These are phyloP conservation scores for Solanum lignicaule DNA, from an alignment of 257 asterid genomes.

Conservation along the genomic window DNA sequence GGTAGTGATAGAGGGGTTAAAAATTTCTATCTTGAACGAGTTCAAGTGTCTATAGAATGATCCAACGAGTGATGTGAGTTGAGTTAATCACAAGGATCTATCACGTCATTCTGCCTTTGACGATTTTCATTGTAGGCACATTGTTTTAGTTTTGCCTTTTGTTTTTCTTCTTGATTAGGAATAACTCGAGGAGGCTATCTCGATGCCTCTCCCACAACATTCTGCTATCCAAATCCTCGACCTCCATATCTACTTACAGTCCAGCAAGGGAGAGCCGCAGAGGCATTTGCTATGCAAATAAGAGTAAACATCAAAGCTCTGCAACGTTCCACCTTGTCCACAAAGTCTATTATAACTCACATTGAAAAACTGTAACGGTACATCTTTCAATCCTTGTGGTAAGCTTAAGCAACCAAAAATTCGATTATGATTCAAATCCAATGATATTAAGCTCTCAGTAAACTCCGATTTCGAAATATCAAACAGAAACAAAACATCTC, in stretches of 20 bases:
- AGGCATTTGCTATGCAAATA: constrained; percentile 38
- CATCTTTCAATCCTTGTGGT: constrained; percentile 21
- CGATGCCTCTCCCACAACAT: too few species aligned
- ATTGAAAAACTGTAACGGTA: constrained; percentile 5
- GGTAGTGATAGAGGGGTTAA: too few species aligned
- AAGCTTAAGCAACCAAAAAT: constrained; percentile 24
- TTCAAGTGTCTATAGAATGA: too few species aligned
- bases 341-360: constrained; percentile 46
- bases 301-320: constrained; percentile 9
- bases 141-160: too few species aligned
- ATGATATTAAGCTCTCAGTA: constrained; percentile 2
- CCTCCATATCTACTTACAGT: constrained; percentile 1
- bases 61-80: too few species aligned
- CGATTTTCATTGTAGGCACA: too few species aligned
- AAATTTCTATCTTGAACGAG: too few species aligned
- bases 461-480: constrained; percentile 29
- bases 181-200: too few species aligned
- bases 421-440: constrained; percentile 40
- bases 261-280: constrained; percentile 46
- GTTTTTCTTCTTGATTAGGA: neutral
- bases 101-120: too few species aligned
- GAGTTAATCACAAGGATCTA: too few species aligned
- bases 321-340: constrained; percentile 35
- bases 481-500: constrained; percentile 40
- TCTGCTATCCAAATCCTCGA: too few species aligned